These are phyloP conservation scores for Solanum paucissectum DNA, from an alignment of 257 asterid species.

Conservation along the genomic window DNA sequence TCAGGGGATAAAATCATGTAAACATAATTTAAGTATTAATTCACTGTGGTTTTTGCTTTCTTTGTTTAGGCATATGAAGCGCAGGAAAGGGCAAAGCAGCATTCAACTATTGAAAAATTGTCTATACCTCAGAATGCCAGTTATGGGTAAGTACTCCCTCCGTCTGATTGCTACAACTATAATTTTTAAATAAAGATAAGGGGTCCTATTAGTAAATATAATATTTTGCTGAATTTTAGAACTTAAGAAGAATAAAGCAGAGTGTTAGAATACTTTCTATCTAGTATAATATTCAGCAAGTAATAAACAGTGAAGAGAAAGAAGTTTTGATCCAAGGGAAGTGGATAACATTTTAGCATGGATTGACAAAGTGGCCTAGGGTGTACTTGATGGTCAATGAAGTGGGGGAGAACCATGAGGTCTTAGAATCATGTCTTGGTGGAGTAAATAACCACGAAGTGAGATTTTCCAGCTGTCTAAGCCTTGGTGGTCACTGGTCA, in stretches of 20 bases:
- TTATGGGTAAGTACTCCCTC: slow-evolving; percentile 48
- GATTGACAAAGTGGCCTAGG: neutral
- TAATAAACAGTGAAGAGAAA: neutral
- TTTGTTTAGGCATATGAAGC: slow-evolving; percentile 74
- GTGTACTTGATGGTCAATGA: neutral
- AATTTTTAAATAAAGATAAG: neutral
- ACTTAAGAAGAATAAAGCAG: neutral
- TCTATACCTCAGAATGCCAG: slow-evolving; percentile 68
- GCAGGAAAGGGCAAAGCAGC: slow-evolving; percentile 68
- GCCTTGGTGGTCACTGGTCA: neutral
- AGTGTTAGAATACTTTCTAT: neutral
- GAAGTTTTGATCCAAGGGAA: neutral
- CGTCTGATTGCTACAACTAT: neutral
- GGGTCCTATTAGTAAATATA: neutral
- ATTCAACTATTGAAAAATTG: slow-evolving; percentile 45
- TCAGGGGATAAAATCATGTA: neutral
- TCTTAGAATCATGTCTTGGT: neutral
- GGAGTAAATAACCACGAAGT: neutral
- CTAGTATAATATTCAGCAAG: neutral
- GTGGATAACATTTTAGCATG: neutral
- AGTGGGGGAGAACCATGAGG: neutral
- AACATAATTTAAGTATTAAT: neutral
- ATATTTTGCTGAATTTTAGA: neutral
- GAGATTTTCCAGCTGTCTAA: neutral
- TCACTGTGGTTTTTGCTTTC: neutral